These are phyloP conservation scores for Protomyces pachydermus DNA, from an alignment of 1,139 yeast genomes.

Conservation along the genomic window DNA sequence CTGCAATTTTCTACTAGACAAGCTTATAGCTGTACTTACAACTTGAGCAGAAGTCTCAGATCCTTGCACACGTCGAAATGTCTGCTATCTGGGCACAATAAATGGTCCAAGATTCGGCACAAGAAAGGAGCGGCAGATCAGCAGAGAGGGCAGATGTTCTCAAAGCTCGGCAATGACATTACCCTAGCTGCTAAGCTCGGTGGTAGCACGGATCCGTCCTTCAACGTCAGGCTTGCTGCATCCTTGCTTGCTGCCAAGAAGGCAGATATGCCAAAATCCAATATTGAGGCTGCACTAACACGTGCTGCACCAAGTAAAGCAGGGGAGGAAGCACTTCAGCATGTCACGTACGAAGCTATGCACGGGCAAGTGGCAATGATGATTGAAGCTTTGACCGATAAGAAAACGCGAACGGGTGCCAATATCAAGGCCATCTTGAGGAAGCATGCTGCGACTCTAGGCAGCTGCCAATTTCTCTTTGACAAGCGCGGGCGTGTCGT, in stretches of 20 bases:
- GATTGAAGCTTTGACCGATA: constrained; percentile 82
- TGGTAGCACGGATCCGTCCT: constrained; percentile 51
- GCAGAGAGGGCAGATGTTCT: constrained; percentile 62
- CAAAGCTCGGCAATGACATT: constrained; percentile 67
- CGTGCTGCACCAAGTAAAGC: constrained; percentile 65
- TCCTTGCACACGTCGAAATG: not conserved
- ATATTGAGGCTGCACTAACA: constrained; percentile 78
- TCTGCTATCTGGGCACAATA: constrained; percentile 42
- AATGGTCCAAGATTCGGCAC: constrained; percentile 93
- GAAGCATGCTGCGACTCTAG: constrained; percentile 43
- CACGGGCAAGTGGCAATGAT: constrained; percentile 84
- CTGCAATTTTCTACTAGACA: too few species aligned
- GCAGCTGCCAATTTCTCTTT: not conserved
- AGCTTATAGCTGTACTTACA: too few species aligned
- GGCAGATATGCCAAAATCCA: constrained; percentile 73
- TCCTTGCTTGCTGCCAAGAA: constrained; percentile 74
- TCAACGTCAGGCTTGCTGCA: constrained; percentile 65
- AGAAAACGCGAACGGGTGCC: constrained; percentile 75
- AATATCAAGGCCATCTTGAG: constrained; percentile 70
- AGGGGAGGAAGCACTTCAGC: constrained; percentile 44
- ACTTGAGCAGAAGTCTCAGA: too few species aligned
- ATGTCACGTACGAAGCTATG: constrained; percentile 67
- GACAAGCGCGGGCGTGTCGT: constrained; percentile 58
- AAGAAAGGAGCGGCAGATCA: constrained; percentile 93
- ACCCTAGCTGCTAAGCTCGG: constrained; percentile 67